phyloP scores from a whole-genome alignment of 129 eudicot species.

The Flaveria sonorensis region DNA sequence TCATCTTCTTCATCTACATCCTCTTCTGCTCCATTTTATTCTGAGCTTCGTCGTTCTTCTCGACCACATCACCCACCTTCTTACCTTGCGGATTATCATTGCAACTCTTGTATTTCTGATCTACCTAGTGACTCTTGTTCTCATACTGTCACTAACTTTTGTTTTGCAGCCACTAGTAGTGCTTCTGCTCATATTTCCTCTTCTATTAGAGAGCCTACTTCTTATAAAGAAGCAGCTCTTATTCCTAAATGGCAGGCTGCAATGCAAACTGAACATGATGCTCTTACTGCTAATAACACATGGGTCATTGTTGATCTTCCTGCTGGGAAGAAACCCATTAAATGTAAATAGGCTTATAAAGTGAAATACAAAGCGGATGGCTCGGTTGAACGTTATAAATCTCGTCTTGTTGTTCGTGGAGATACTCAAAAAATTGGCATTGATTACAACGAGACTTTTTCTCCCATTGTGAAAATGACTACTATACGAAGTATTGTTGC shows the following conservation, averaged over 20 bases:
- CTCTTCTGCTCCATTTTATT: no score
- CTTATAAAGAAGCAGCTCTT: background rate
- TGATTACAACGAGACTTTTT: background rate
- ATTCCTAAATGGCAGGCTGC: background rate
- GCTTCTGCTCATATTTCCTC: no score
- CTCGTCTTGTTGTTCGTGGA: background rate
- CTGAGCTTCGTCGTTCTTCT: background rate
- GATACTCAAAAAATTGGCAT: background rate
- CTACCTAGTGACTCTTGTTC: background rate
- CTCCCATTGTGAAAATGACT: background rate
- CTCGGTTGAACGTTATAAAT: background rate
- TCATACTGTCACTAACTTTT: no score
- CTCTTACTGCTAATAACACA: background rate
- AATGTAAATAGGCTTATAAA: background rate
- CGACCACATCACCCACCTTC: background rate
- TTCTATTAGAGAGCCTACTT: background rate
- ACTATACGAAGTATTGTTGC: background rate
- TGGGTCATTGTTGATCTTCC: background rate
- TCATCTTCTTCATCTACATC: no score
- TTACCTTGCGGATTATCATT: background rate
- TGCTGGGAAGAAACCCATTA: background rate
- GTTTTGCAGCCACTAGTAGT: no score
- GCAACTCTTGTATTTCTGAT: background rate
- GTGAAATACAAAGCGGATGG: background rate
- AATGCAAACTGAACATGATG: background rate